phyloP scores from a whole-genome alignment of 331 rosid species.

The Erythrophleum ivorense region DNA sequence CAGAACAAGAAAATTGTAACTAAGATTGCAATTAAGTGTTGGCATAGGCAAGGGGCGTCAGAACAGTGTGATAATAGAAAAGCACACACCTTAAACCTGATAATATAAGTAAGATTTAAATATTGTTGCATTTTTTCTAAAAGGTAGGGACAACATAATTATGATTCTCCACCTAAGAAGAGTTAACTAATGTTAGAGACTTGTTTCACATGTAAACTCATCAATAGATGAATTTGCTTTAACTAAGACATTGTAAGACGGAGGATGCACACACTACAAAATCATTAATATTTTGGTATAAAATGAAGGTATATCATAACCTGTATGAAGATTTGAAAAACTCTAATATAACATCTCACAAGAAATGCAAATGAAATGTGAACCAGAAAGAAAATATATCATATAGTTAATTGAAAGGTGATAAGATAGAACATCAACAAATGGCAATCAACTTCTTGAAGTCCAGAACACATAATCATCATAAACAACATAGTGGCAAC shows the following conservation, averaged over 20 bases:
- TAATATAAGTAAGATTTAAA: neutral
- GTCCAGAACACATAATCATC: neutral
- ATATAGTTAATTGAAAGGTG: neutral
- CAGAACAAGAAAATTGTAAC: too few species aligned
- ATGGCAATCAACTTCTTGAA: neutral
- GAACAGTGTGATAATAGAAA: neutral
- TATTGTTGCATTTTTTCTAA: neutral
- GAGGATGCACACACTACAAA: slow-evolving; percentile 9
- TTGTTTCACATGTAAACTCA: neutral
- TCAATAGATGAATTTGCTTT: too few species aligned
- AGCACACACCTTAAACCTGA: neutral
- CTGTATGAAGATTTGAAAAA: too few species aligned
- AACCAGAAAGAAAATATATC: slow-evolving; percentile 1
- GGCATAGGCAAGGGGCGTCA: neutral
- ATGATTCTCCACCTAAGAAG: neutral
- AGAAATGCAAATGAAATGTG: neutral
- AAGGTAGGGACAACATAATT: too few species aligned
- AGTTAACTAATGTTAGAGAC: neutral
- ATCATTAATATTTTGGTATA: slow-evolving; percentile 11
- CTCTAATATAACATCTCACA: neutral
- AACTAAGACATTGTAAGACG: neutral
- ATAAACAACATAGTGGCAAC: neutral
- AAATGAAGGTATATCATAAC: slow-evolving; percentile 3
- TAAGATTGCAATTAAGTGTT: too few species aligned
- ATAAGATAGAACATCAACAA: slow-evolving; percentile 38